Conservation (phyloP, 169 alveolate genomes). For the Theileria orientalis region DNA sequence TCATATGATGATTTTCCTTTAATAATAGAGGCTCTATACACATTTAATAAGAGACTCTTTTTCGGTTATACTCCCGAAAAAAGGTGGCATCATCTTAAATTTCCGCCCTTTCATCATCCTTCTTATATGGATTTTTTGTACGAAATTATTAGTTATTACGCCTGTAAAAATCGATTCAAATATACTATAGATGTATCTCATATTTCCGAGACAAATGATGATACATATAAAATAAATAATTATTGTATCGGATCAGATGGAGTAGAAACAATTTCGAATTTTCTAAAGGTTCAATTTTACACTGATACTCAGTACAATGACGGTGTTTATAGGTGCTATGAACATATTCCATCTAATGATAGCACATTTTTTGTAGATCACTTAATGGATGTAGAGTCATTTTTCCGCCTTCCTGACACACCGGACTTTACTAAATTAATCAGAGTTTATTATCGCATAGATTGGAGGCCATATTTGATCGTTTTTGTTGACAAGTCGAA, state of each 20-base stretch:
- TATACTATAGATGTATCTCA: neutral
- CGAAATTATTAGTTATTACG: no score
- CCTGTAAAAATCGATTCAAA: slow-evolving; percentile 4
- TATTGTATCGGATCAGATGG: neutral
- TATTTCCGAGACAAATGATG: neutral
- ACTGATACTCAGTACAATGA: neutral
- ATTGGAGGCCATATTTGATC: neutral
- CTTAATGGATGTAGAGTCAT: neutral
- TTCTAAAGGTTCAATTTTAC: neutral
- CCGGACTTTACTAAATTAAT: neutral
- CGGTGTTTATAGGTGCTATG: neutral
- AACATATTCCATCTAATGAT: neutral
- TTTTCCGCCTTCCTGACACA: neutral
- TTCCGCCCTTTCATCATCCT: neutral
- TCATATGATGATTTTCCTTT: neutral
- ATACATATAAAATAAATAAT: neutral
- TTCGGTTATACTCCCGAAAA: neutral
- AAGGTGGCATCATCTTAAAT: neutral
- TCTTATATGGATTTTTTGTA: neutral
- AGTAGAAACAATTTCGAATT: neutral
- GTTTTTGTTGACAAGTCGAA: neutral
- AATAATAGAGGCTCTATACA: neutral
- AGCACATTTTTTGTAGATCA: neutral
- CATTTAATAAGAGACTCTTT: neutral
- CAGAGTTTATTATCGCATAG: neutral